These are phyloP conservation scores for Aspergillus sp. DNA, from an alignment of 2,329 filamentous ascomycete genomes.

Conservation along the genomic window DNA sequence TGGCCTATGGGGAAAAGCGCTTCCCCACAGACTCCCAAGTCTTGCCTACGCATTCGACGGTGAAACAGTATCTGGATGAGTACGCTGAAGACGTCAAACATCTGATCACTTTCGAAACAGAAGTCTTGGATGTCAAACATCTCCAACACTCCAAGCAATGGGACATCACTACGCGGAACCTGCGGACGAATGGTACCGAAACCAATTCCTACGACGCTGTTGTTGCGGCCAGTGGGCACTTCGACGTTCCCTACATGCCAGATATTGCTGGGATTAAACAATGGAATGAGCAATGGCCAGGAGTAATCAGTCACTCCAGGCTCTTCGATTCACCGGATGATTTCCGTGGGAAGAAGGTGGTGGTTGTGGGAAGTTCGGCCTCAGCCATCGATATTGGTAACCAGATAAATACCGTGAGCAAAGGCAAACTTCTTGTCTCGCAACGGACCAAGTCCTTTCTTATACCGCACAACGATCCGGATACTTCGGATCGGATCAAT, in stretches of 20 bases:
- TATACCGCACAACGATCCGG: constrained; percentile 21
- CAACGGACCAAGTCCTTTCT: constrained; percentile 53
- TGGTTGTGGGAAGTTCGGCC: constrained; percentile 81
- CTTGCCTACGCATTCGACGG: constrained; percentile 70
- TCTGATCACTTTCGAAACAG: constrained; percentile 67
- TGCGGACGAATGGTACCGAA: constrained; percentile 43
- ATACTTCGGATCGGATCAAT: constrained; percentile 55
- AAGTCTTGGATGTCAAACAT: constrained; percentile 62
- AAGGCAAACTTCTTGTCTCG: constrained; percentile 64
- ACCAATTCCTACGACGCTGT: constrained; percentile 68
- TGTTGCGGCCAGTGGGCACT: constrained; percentile 74
- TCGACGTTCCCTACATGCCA: constrained; percentile 67
- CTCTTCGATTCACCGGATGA: constrained; percentile 67
- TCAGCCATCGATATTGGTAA: constrained; percentile 80
- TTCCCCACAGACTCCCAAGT: constrained; percentile 66
- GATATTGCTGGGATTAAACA: constrained; percentile 57
- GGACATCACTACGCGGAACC: constrained; percentile 57
- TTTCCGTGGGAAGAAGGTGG: constrained; percentile 69
- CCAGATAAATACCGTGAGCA: constrained; percentile 67
- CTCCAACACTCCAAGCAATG: constrained; percentile 49
- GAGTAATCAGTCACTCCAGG: constrained; percentile 71
- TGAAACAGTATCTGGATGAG: constrained; percentile 70
- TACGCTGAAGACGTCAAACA: constrained; percentile 69
- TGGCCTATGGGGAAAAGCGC: constrained; percentile 71
- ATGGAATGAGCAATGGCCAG: constrained; percentile 61